phyloP scores from a whole-genome alignment of 129 eudicot genomes.

The Kitagawia praeruptora region DNA sequence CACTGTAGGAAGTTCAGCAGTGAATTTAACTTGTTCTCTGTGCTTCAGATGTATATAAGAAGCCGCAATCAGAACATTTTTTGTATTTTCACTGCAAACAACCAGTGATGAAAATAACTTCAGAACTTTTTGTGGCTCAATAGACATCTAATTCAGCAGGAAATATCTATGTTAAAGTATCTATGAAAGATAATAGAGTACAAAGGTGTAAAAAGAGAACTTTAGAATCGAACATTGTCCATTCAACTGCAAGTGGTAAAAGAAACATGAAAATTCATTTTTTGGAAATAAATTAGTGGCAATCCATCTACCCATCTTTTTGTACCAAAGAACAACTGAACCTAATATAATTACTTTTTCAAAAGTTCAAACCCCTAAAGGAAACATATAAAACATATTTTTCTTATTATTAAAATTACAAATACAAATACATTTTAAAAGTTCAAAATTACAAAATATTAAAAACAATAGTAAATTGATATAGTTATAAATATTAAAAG shows the following conservation, averaged over 20 bases:
- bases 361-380: too few species aligned
- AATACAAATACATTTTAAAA: too few species aligned
- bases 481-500: too few species aligned
- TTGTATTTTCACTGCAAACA: constrained; percentile 77
- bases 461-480: too few species aligned
- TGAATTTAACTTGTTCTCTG: constrained; percentile 62
- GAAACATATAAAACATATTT: too few species aligned
- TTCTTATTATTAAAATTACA: too few species aligned
- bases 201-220: neutral
- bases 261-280: neutral
- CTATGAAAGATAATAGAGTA: neutral
- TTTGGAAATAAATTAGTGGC: neutral
- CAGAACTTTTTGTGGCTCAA: neutral
- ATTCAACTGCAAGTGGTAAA: neutral
- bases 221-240: neutral
- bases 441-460: too few species aligned
- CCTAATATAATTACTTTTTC: too few species aligned
- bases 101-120: neutral
- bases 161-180: neutral
- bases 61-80: constrained; percentile 85
- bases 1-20: constrained; percentile 67
- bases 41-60: constrained; percentile 80
- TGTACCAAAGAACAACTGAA: neutral
- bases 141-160: neutral
- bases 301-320: neutral